Conservation (phyloP, 2,329 filamentous ascomycete genomes). For the Paraphoma chrysanthemicola region DNA sequence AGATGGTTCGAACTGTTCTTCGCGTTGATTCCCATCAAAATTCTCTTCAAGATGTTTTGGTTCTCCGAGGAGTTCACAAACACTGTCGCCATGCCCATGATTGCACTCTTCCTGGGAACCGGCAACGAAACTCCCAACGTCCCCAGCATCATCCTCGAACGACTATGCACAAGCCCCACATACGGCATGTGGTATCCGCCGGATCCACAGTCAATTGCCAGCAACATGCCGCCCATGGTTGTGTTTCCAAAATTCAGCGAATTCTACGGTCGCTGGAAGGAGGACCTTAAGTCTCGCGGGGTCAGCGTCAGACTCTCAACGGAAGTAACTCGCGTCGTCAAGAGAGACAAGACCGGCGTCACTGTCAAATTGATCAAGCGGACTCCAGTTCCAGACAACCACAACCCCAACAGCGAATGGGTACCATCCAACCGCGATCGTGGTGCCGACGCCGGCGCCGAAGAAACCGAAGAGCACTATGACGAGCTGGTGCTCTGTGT, state of each 20-base stretch:
- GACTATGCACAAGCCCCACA: slow-evolving; percentile 60
- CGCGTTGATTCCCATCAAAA: slow-evolving; percentile 66
- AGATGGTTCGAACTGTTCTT: slow-evolving; percentile 67
- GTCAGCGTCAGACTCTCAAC: slow-evolving; percentile 65
- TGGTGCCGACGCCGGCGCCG: slow-evolving; percentile 50
- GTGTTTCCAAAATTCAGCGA: slow-evolving; percentile 68
- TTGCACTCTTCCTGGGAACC: slow-evolving; percentile 76
- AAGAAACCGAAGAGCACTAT: slow-evolving; percentile 59
- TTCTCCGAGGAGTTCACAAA: slow-evolving; percentile 75
- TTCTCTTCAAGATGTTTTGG: slow-evolving; percentile 70
- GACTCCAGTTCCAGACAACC: slow-evolving; percentile 50
- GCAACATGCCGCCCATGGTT: slow-evolving; percentile 63
- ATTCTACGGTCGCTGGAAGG: slow-evolving; percentile 68
- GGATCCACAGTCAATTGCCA: slow-evolving; percentile 56
- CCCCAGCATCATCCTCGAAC: slow-evolving; percentile 68
- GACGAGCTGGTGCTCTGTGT: slow-evolving; percentile 73
- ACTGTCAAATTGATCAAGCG: slow-evolving; percentile 56
- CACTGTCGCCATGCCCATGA: slow-evolving; percentile 73
- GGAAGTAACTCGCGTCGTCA: slow-evolving; percentile 61
- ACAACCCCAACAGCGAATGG: slow-evolving; percentile 56
- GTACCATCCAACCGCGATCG: slow-evolving; percentile 44
- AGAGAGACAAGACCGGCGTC: slow-evolving; percentile 60
- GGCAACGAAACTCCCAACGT: slow-evolving; percentile 78
- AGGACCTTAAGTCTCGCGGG: slow-evolving; percentile 58
- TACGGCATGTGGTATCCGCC: slow-evolving; percentile 66